Evolutionary conservation across 352 stramenopile genomes (phyloP).

Genomic region (Phytopythium kandeliae): DNA sequence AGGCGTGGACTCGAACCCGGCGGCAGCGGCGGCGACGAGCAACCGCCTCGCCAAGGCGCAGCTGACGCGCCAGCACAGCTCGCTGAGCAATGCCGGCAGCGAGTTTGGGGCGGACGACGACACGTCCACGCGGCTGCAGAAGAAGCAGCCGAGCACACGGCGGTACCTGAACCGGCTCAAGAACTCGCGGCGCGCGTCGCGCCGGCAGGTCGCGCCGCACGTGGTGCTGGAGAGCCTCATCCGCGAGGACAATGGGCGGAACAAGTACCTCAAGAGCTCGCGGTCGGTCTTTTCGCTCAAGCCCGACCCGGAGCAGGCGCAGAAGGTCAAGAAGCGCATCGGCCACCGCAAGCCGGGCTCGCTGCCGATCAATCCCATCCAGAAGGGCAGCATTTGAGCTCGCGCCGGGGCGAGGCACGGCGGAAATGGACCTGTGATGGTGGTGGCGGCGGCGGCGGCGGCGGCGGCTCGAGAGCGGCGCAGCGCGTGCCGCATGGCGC

Average conservation of each 20-base stretch:
- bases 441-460: too few relatives aligned
- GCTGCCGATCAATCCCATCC: constrained; percentile 52
- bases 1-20: constrained; percentile 55
- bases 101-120: constrained; percentile 40
- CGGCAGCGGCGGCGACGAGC: constrained; percentile 13
- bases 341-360: constrained; percentile 56
- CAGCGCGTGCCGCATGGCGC: background rate
- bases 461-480: too few relatives aligned
- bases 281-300: constrained; percentile 65
- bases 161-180: constrained; percentile 78
- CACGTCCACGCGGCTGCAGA: constrained; percentile 46
- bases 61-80: constrained; percentile 34
- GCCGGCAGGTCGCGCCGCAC: constrained; percentile 60
- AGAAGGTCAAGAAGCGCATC: constrained; percentile 74
- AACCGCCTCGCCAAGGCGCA: constrained; percentile 17
- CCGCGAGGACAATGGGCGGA: constrained; percentile 67
- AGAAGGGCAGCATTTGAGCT: constrained; percentile 64
- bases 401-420: background rate
- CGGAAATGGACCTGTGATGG: too few relatives aligned
- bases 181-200: constrained; percentile 54
- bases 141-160: constrained; percentile 74
- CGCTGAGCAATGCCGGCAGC: constrained; percentile 26
- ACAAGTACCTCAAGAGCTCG: constrained; percentile 84
- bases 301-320: constrained; percentile 65
- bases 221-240: constrained; percentile 79